Evolutionary conservation across 441 rosid species (phyloP), one percentile per base, ranked within the genome.

Genomic region (Pelargonium fulgidum): DNA sequence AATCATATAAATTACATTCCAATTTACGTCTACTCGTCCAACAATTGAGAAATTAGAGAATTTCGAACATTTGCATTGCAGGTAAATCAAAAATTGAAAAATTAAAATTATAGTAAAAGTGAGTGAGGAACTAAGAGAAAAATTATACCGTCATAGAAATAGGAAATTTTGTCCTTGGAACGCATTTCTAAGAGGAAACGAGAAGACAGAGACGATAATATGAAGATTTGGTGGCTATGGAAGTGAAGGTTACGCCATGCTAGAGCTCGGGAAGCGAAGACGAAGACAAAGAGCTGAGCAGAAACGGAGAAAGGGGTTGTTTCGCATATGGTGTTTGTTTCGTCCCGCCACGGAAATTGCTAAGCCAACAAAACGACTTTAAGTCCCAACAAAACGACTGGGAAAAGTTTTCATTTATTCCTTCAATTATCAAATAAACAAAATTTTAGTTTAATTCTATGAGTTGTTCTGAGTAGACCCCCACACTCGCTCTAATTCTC

Each of bases 151-250:
- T 94, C 97, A 68, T 92, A 92, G 74, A 91, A 94, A 84, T 94
- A 94, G 66, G 97, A 70, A 66, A 94, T 90, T 76, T 80, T 85
- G 76, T 94, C 99, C 87, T 88, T 94, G 26, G 96, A 78, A 14
- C 87, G 89, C 97, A 91, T 93, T 71, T 66, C 65, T 7, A 59
- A 20, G 12, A 17, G 69, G 12, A 48, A 12, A 63, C 12, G 65
- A 62, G 7, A 36, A 47, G 54, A 0, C 56, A 14, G 16, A 8
- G 8, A 45, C 13, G 41, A 12, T 39, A 50, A 24, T 42, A 16
- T 41, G 54, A 47, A 17, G 29, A n/a, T 39, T 56, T 7, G 50
- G 36, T 13, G 39, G 68, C 67, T 68, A 67, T 45, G 29, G 68
- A 5, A 16, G 19, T 24, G 22, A 52, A 63, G 50, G 52, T 48